Evolutionary conservation across 202 grass and related monocot species (phyloP).

Genomic region (Zoysia matrella): DNA sequence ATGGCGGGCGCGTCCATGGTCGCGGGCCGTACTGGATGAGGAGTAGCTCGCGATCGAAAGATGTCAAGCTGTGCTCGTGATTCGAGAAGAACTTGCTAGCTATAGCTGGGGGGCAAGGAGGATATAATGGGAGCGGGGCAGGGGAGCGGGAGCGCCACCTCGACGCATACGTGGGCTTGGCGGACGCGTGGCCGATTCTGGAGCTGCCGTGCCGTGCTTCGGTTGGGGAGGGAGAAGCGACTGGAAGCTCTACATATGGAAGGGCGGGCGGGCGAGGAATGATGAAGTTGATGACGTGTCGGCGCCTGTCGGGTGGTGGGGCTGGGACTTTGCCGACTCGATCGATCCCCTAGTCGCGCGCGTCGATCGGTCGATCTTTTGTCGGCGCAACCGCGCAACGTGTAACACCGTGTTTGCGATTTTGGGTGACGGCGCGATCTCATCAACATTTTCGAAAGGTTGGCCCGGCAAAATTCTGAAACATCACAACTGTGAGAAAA

Average conservation of each 20-base stretch:
- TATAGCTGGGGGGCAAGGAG: background rate
- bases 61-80: background rate
- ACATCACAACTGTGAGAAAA: too few species aligned
- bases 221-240: slow-evolving; percentile 36
- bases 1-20: slow-evolving; percentile 61
- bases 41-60: slow-evolving; percentile 1
- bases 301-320: slow-evolving; percentile 13
- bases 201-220: slow-evolving; percentile 21
- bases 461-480: too few species aligned
- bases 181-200: slow-evolving; percentile 16
- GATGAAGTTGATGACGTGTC: background rate
- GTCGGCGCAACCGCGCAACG: background rate
- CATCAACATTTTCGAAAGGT: too few species aligned
- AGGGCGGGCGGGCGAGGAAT: background rate
- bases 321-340: background rate
- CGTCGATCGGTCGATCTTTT: background rate
- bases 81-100: background rate
- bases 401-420: too few species aligned
- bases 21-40: background rate
- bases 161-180: slow-evolving; percentile 55
- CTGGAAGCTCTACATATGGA: slow-evolving; percentile 31
- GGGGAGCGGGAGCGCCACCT: slow-evolving; percentile 40
- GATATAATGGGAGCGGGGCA: slow-evolving; percentile 30
- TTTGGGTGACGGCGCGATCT: too few species aligned
- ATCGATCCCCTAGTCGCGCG: background rate